Conservation (phyloP, 2,329 filamentous ascomycete species). For the Paramyrothecium roridum region DNA sequence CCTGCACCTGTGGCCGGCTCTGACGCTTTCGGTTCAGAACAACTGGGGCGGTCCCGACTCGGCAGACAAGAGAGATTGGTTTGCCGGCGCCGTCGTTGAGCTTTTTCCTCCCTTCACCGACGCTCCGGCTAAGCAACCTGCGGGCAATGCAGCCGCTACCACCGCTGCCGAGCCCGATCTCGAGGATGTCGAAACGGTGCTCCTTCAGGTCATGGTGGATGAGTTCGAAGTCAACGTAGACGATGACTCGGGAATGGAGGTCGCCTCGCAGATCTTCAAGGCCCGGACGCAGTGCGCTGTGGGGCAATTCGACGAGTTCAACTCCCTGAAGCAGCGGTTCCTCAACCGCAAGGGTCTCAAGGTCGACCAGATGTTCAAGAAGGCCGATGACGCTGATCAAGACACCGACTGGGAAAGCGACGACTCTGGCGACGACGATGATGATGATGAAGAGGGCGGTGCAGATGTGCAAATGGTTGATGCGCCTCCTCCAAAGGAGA, state of each 20-base stretch:
- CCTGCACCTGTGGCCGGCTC: conserved; percentile 83
- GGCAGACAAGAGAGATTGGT: conserved; percentile 91
- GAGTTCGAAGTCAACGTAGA: conserved; percentile 94
- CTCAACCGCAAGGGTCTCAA: conserved; percentile 58
- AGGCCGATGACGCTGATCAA: conserved; percentile 51
- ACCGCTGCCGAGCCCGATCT: conserved; percentile 57
- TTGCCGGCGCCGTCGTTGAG: conserved; percentile 82
- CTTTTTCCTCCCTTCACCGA: conserved; percentile 68
- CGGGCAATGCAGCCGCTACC: conserved; percentile 19
- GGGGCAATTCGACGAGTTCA: conserved; percentile 64
- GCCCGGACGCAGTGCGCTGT: conserved; percentile 62
- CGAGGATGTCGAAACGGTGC: conserved; percentile 77
- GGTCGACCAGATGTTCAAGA: conserved; percentile 50
- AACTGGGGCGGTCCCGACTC: conserved; percentile 84
- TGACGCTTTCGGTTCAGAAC: conserved; percentile 82
- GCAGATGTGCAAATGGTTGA: conserved; percentile 67
- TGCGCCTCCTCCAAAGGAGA: conserved; percentile 63
- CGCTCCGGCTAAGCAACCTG: conserved; percentile 13
- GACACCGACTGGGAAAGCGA: conserved; percentile 62
- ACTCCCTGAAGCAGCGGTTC: conserved; percentile 61
- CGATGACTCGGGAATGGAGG: conserved; percentile 75
- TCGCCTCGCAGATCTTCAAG: conserved; percentile 70
- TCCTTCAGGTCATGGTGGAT: conserved; percentile 89
- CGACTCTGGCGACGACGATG: conserved; percentile 57
- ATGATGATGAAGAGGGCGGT: conserved; percentile 52